Evolutionary conservation across 2,329 filamentous ascomycete genomes (phyloP).

Genomic region (Coniochaeta sp.): DNA sequence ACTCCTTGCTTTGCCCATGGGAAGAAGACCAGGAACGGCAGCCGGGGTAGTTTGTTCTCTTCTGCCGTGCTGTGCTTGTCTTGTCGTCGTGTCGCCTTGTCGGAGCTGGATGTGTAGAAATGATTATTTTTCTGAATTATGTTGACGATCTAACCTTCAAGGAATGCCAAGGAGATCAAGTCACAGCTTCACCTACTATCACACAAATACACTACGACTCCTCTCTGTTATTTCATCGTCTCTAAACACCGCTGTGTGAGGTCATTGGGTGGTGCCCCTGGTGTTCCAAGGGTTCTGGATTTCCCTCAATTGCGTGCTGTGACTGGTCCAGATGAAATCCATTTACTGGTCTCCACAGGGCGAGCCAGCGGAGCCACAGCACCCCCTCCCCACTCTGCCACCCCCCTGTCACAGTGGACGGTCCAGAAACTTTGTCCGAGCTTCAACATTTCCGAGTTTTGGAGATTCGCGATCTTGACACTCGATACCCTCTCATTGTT

Average conservation of each 20-base stretch:
- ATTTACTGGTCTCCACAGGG: no score
- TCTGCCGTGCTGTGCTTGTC: no score
- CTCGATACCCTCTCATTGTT: neutral
- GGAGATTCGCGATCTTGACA: neutral
- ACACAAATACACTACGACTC: no score
- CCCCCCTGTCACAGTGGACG: neutral
- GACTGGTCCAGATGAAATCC: constrained; percentile 1
- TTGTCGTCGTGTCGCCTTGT: no score
- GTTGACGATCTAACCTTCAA: no score
- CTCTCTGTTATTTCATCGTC: no score
- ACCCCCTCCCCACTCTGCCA: no score
- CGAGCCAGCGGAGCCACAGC: neutral
- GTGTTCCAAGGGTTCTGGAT: neutral
- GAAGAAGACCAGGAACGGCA: neutral
- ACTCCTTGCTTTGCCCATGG: neutral
- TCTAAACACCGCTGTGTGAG: neutral
- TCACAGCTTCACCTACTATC: no score
- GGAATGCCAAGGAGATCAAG: no score
- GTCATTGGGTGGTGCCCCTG: neutral
- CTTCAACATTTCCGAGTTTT: neutral
- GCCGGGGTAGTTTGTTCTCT: no score
- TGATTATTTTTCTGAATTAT: no score
- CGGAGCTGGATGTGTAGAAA: neutral
- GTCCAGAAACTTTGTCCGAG: constrained; percentile 2
- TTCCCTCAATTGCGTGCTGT: constrained; percentile 2